Evolutionary conservation across 805 yeast species (phyloP).

Genomic region (Candida yuanshanica): DNA sequence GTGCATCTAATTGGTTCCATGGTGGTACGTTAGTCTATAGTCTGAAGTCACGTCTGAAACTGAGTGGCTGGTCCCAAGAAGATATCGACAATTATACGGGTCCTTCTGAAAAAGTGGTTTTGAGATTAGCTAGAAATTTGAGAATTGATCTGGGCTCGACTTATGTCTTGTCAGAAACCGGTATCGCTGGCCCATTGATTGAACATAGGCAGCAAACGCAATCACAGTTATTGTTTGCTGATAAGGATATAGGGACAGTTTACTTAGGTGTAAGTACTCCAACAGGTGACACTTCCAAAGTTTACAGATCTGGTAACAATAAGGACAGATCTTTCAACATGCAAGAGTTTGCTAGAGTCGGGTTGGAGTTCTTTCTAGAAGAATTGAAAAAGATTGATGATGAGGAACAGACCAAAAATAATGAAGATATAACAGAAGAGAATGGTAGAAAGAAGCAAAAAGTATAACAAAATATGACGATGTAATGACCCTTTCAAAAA

Average conservation of each 20-base stretch:
- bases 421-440: not conserved
- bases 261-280: slow-evolving; percentile 71
- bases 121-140: slow-evolving; percentile 71
- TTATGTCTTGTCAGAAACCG: slow-evolving; percentile 78
- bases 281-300: slow-evolving; percentile 42
- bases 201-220: slow-evolving; percentile 27
- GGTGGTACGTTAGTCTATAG: slow-evolving; percentile 83
- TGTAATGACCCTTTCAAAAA: not conserved
- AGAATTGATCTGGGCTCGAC: slow-evolving; percentile 79
- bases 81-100: slow-evolving; percentile 75
- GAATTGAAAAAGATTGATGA: slow-evolving; percentile 31
- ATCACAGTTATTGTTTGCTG: slow-evolving; percentile 18
- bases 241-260: slow-evolving; percentile 55
- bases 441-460: slow-evolving; percentile 6
- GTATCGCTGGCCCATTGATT: slow-evolving; percentile 74
- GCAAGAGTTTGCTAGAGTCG: slow-evolving; percentile 67
- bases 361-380: slow-evolving; percentile 54
- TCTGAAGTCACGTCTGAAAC: slow-evolving; percentile 62
- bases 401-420: not conserved
- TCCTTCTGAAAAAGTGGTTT: slow-evolving; percentile 70
- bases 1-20: slow-evolving; percentile 77
- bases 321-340: slow-evolving; percentile 60
- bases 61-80: slow-evolving; percentile 71
- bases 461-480: not conserved
- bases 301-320: slow-evolving; percentile 36